phyloP scores from a whole-genome alignment of 148 eudicot genomes.

The Persicaria tinctoria region DNA sequence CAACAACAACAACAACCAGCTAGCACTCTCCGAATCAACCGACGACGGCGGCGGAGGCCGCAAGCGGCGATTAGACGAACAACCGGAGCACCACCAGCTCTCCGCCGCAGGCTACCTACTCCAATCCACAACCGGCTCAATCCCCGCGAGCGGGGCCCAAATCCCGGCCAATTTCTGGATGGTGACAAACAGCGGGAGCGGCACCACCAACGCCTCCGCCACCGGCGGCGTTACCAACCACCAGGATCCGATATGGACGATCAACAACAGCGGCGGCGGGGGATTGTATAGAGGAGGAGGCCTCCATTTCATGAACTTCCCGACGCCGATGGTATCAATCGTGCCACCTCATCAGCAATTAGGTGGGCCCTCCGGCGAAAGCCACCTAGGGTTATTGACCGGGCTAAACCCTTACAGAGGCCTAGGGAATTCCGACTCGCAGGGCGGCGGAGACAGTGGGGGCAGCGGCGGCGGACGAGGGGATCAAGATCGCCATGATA shows the following conservation, averaged over 20 bases:
- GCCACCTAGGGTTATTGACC: constrained; percentile 48
- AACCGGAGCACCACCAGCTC: constrained; percentile 3
- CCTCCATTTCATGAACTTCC: constrained; percentile 87
- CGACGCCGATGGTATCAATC: constrained; percentile 53
- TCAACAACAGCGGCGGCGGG: constrained; percentile 35
- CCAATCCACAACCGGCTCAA: constrained; percentile 39
- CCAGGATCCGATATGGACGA: constrained; percentile 70
- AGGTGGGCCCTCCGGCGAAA: constrained; percentile 39
- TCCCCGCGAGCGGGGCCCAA: constrained; percentile 32
- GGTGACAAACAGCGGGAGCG: constrained; percentile 43
- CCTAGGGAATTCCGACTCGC: constrained; percentile 48
- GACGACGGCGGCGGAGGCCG: constrained; percentile 33
- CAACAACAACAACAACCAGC: constrained; percentile 14
- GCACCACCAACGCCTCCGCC: constrained; percentile 27
- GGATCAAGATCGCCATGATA: constrained; percentile 46
- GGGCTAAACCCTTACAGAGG: constrained; percentile 53
- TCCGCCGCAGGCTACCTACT: constrained; percentile 31
- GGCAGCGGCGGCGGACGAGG: constrained; percentile 43
- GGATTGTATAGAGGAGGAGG: constrained; percentile 70
- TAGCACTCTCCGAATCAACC: constrained; percentile 35
- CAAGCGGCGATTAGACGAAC: constrained; percentile 35
- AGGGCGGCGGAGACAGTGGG: constrained; percentile 53
- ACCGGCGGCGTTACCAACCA: neutral
- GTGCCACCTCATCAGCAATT: constrained; percentile 67
- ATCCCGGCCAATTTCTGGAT: constrained; percentile 89